phyloP scores from a whole-genome alignment of 305 asterid species.

The Withania somnifera region DNA sequence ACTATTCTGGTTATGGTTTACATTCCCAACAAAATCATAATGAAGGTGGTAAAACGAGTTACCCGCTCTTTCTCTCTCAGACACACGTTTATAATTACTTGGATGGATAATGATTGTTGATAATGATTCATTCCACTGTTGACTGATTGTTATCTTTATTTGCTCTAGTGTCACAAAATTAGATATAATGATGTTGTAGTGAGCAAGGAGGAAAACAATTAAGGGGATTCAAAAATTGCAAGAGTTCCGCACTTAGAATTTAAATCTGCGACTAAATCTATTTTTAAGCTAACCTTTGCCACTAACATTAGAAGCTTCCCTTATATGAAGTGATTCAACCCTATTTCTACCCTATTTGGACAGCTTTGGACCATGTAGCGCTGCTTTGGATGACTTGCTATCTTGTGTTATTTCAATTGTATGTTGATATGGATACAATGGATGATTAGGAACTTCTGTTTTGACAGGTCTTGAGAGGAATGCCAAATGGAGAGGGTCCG shows the following conservation, averaged over 20 bases:
- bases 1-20: not conserved
- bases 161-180: not conserved
- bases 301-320: not conserved
- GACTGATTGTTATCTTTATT: not conserved
- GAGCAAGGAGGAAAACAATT: not conserved
- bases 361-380: not conserved
- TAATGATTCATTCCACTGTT: not conserved
- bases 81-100: not conserved
- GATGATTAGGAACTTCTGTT: not conserved
- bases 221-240: not conserved
- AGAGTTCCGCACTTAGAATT: not conserved
- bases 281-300: not conserved
- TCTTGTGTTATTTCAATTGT: not conserved
- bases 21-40: not conserved
- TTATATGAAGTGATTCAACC: not conserved
- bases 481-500: slow-evolving; percentile 70
- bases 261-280: not conserved
- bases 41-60: not conserved
- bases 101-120: not conserved
- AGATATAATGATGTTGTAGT: not conserved
- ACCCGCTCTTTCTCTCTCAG: accelerated
- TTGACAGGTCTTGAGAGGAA: slow-evolving; percentile 78
- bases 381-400: not conserved
- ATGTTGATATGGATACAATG: not conserved
- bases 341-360: not conserved